Evolutionary conservation across 108 stramenopile species (phyloP), one percentile per base, ranked within the genome.

Genomic region (Phaeodactylum tricornutum): DNA sequence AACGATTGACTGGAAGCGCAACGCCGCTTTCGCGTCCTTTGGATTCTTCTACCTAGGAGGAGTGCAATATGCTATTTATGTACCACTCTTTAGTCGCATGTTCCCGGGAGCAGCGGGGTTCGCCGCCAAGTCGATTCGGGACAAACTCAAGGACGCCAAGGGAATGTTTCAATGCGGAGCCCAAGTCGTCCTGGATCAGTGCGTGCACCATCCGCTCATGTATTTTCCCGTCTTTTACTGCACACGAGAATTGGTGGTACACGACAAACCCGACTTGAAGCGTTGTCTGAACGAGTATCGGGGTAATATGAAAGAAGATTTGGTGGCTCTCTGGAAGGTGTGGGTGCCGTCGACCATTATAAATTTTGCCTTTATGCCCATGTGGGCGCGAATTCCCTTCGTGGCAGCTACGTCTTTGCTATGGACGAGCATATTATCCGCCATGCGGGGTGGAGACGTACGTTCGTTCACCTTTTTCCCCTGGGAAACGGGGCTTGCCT

Each of bases 361-460:
- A 24, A 93, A 93, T 50, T 93, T 93, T 79, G 74, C 81, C n/a
- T 93, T 93, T 55, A 84, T 84, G 82, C 91, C 91, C 20, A 88
- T 93, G 86, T 83, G 81, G 64, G 55, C 64, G 11, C 72, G 91
- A 32, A 81, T 93, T 57, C 87, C 87, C 19, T 81, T 66, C 60
- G 82, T 79, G 11, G 91, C 91, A 0, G 72, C 62, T n/a, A 80
- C 81, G 2, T 85, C 83, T 2, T 40, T 88, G 25, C 29, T 88
- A 6, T 93, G 91, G 91, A 93, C 86, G 4, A 67, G 67, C 43
- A 78, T 93, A 21, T 57, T 93, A 29, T 82, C 80, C 17, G 65
- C 84, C 33, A 93, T 93, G 91, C 41, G 91, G 49, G 87, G 87
- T 16, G 87, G 87, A 3, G 87, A 85, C 60, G 74, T 80, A 5